Evolutionary conservation across 2,329 filamentous ascomycete genomes (phyloP), one percentile per base, ranked within the genome.

Genomic region (Curvularia lunata): DNA sequence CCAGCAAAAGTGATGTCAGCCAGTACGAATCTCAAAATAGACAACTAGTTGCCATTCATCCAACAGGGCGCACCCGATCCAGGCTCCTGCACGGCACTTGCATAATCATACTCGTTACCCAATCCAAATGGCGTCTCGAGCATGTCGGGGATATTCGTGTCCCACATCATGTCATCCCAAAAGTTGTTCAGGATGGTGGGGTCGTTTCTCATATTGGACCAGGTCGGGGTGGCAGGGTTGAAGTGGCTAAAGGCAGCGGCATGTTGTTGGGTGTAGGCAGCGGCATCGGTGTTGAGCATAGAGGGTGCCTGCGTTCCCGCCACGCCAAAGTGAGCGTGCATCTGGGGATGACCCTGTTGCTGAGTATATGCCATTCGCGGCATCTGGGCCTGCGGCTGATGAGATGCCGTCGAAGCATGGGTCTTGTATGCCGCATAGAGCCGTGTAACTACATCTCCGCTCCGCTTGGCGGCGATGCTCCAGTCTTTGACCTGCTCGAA

Each of bases 401-500:
- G 54, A 19, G 50, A 48, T n/a, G 62, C 52, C 5, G 63, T 61
- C 5, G 66, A 58, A 25, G 62, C 66, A 12, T 73, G 68, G 6
- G 69, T 61, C 49, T 76, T 78, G 66, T 72, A 75, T 1, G 78
- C 79, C 52, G 78, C 71, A 60, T 80, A 80, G 13, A 81, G 71
- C 19, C 73, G 69, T 18, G 75, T 68, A 21, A 82, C 75, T 1
- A 78, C 77, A 48, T 80, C 77, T 16, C 69, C 69, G 48, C 76
- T 80, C 61, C 78, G 76, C 50, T 77, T 78, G 2, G 80, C 80
- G 7, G 79, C 77, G 16, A 80, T 77, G 23, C 78, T 81, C 72
- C 75, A 82, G 30, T 72, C 72, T 43, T 75, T 74, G 71, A 77
- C 79, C 5, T 75, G 71, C 32, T 78, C 75, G 58, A 82, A 79